A percentile compares a stretch with the other conserved stretches of the same genome.
Conservation (phyloP, 129 eudicot species). For the Chrysanthemum lavandulifolium region DNA sequence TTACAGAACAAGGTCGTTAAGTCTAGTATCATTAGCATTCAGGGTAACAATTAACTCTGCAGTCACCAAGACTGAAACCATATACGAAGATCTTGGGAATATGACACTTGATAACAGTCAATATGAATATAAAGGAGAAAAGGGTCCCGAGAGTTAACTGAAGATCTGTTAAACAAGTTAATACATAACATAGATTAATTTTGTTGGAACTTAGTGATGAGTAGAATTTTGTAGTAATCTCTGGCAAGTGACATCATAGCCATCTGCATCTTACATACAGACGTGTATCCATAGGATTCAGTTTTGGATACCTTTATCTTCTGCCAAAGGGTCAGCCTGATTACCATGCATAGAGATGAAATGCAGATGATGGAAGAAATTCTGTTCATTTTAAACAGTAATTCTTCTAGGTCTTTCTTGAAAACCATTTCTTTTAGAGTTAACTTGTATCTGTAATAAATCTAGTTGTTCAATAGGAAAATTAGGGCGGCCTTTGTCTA, state of each 20-base stretch:
- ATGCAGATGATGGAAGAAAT: too few relatives aligned
- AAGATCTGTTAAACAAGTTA: not conserved
- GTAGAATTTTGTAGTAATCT: slow-evolving; percentile 3
- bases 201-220: not conserved
- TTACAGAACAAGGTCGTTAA: not conserved
- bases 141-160: not conserved
- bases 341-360: too few relatives aligned
- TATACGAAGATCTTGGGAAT: not conserved
- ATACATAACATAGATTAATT: not conserved
- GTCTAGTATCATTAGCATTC: slow-evolving; percentile 9
- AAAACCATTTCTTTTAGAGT: too few relatives aligned
- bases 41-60: slow-evolving; percentile 4
- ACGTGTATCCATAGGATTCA: not conserved
- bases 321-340: not conserved
- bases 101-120: slow-evolving; percentile 7
- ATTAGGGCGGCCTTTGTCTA: too few relatives aligned
- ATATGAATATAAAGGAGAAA: not conserved
- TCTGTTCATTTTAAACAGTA: too few relatives aligned
- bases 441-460: too few relatives aligned
- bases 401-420: too few relatives aligned
- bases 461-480: too few relatives aligned
- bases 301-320: not conserved
- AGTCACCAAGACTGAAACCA: not conserved
- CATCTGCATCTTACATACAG: not conserved
- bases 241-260: too few relatives aligned